Evolutionary conservation across 2,329 filamentous ascomycete genomes (phyloP).

Genomic region (Epichloe sp.): DNA sequence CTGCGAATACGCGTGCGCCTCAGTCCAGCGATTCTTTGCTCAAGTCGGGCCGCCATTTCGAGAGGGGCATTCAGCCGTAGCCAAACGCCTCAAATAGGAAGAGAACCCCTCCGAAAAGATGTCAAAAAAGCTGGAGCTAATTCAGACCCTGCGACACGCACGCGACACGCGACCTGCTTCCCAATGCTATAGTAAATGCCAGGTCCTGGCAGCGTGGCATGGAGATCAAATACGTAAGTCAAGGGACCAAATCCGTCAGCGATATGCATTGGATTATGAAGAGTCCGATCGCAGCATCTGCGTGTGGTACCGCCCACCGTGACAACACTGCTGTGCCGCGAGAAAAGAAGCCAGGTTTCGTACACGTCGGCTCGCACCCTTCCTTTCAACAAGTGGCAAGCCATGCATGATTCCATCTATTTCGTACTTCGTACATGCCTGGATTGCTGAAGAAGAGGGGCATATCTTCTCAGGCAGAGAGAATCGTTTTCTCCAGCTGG

Average conservation of each 20-base stretch:
- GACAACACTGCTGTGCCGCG: background rate
- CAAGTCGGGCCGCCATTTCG: background rate
- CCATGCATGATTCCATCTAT: background rate
- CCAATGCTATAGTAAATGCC: background rate
- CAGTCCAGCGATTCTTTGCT: background rate
- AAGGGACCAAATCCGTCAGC: background rate
- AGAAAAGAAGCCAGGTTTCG: background rate
- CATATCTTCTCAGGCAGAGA: background rate
- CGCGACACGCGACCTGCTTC: background rate
- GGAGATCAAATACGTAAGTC: background rate
- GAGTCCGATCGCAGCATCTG: background rate
- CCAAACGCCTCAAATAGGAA: too few species aligned
- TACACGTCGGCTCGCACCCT: background rate
- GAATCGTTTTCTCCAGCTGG: background rate
- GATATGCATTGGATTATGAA: background rate
- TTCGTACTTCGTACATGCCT: background rate
- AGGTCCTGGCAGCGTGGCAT: background rate
- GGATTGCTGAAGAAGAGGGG: background rate
- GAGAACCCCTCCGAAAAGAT: background rate
- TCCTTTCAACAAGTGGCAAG: background rate
- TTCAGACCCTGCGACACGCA: background rate
- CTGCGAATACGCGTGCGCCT: background rate
- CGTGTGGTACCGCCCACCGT: background rate
- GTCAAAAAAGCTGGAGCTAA: background rate
- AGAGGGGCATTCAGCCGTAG: background rate